Percentiles rank a stretch among this genome's conserved stretches.
Conservation (phyloP, 495 filamentous ascomycete species). For the Penicillium diatomitis region DNA sequence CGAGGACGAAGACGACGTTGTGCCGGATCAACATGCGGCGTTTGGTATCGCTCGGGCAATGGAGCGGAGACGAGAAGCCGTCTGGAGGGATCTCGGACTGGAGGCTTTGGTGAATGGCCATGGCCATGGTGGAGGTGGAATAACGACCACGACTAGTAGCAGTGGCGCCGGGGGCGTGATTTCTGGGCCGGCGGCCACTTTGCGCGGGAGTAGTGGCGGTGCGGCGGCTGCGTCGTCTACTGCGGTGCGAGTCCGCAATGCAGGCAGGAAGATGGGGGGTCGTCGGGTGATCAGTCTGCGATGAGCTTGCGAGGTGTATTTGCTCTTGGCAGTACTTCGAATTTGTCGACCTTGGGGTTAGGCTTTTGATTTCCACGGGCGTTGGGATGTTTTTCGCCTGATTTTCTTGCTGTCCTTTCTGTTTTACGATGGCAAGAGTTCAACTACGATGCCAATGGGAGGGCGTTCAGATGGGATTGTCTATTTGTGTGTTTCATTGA, state of each 20-base stretch:
- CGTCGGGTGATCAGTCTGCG: conserved; percentile 28
- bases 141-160: conserved; percentile 3
- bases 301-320: conserved; percentile 7
- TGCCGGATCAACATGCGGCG: conserved; percentile 93
- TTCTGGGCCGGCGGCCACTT: conserved; percentile 48
- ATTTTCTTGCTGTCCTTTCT: not conserved
- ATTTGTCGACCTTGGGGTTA: too few relatives aligned
- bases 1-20: conserved; percentile 96
- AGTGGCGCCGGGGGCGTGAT: conserved; percentile 6
- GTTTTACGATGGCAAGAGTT: not conserved
- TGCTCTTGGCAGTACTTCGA: too few relatives aligned
- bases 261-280: conserved; percentile 33
- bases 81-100: conserved; percentile 83
- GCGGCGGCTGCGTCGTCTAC: conserved; percentile 11
- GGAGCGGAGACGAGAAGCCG: conserved; percentile 50
- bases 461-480: not conserved
- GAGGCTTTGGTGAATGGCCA: conserved; percentile 52
- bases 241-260: conserved; percentile 13
- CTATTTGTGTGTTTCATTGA: conserved; percentile 11
- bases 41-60: conserved; percentile 89
- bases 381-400: not conserved
- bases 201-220: conserved; percentile 17
- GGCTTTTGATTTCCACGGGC: not conserved
- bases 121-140: conserved; percentile 14
- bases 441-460: conserved; percentile 8